phyloP scores from a whole-genome alignment of 441 rosid species.

The Omphalea diandra region DNA sequence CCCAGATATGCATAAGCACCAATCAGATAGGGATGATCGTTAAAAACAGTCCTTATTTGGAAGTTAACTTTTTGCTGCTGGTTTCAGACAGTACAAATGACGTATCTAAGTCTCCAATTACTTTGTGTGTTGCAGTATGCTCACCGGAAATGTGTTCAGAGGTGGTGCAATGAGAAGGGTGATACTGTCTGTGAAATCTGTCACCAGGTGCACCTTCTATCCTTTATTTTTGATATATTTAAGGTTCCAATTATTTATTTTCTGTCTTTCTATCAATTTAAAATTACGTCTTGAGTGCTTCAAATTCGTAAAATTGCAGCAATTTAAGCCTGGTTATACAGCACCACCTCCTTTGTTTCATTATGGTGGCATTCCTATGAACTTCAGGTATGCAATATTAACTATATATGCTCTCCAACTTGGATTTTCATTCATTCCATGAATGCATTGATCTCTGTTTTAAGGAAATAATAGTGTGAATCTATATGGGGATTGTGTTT shows the following conservation, averaged over 20 bases:
- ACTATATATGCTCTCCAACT: neutral
- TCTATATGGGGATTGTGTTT: neutral
- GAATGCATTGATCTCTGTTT: neutral
- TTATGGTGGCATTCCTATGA: conserved; percentile 53
- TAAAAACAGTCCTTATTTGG: neutral
- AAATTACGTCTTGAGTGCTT: conserved; percentile 1
- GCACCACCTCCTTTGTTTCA: conserved; percentile 58
- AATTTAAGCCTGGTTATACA: conserved; percentile 58
- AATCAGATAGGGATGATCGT: neutral
- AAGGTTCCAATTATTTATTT: neutral
- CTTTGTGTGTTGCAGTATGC: conserved; percentile 57
- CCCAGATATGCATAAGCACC: neutral
- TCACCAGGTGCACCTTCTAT: conserved; percentile 48
- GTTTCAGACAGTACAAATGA: neutral
- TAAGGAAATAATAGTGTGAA: neutral
- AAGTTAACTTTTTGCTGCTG: conserved; percentile 4
- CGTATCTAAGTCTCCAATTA: neutral
- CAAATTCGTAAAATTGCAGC: too few species aligned
- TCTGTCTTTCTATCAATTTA: neutral
- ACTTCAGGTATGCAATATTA: conserved; percentile 50
- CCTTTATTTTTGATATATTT: neutral
- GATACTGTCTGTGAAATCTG: conserved; percentile 83
- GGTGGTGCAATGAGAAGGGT: conserved; percentile 90
- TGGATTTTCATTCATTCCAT: neutral
- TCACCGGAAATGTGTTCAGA: conserved; percentile 72